Base-by-base conservation (phyloP, 805 yeast species). In the Kuraishia borneana region DNA sequence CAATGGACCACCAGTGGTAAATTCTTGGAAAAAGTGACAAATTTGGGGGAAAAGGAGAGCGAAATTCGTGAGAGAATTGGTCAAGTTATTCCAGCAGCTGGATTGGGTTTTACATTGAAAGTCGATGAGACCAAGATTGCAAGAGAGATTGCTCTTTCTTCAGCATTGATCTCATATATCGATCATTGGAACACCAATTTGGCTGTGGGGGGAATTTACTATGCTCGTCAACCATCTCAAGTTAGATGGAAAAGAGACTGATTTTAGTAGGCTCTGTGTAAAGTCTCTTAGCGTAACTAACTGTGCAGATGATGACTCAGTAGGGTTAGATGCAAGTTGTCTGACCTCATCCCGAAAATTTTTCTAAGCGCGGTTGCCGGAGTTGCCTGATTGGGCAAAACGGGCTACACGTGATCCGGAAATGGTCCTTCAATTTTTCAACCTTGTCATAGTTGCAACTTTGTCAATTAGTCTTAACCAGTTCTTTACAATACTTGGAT, bases 181-280 rank as follows among this genome's bases (percentile, higher is more conserved):
- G 83, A 76, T 46, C 82, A 74, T 38, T 76, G 83, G 83, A 76
- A 72, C 45, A 74, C 82, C 18, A 58, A 60, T 39, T 51, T 68
- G 26, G 70, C 68, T 18, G 70, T 73, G 26, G 83, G 83, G n/a
- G 83, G 83, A 25, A 72, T 76, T 34, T 75, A 74, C 50, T 65
- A 62, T 40, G 70, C 76, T 9, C 61, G 68, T 50, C 69, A 70
- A 47, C 64, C 62, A 25, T 42, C 47, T 26, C 70, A 68, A 42
- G 61, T 64, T n/a, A 57, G 73, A 42, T 71, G 76, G 76, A 71
- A 70, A 50, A 57, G 76, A 44, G 76, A 69, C 42, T 71, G 46
- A 39, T 7, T 21, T 21, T 10, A 21, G 9, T 10, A 21, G 9
- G n/a, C n/a, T n/a, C n/a, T 18, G 16, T 21, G 26, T 9, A 30